These are phyloP conservation scores for Pestalotiopsis fici DNA, from an alignment of 2,329 filamentous ascomycete genomes.

Conservation along the genomic window DNA sequence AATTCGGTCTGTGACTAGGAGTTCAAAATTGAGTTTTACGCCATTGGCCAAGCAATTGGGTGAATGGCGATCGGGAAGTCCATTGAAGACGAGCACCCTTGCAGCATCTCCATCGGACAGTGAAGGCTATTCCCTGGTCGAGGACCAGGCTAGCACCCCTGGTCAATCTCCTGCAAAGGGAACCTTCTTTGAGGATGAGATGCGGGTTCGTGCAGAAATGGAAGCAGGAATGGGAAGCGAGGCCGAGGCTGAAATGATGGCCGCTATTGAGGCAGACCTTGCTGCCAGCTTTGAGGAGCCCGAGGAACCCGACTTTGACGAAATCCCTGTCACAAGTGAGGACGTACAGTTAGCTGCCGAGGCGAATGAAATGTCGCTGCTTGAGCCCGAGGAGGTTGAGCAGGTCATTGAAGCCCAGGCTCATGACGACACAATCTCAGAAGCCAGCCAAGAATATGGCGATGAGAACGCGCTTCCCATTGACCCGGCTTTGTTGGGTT, in stretches of 20 bases:
- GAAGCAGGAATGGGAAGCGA: conserved; percentile 27
- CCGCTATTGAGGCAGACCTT: conserved; percentile 33
- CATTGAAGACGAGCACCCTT: conserved; percentile 36
- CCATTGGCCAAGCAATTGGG: conserved; percentile 63
- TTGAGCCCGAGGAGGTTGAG: conserved; percentile 44
- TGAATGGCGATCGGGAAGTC: conserved; percentile 64
- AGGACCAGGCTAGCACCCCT: conserved; percentile 19
- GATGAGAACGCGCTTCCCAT: conserved; percentile 65
- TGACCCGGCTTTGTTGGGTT: conserved; percentile 45
- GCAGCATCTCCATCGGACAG: conserved; percentile 25
- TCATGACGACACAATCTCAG: conserved; percentile 55
- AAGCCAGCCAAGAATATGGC: conserved; percentile 66
- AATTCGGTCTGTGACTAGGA: conserved; percentile 29
- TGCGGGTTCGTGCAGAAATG: conserved; percentile 34
- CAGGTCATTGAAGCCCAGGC: conserved; percentile 30
- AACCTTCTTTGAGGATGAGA: conserved; percentile 64
- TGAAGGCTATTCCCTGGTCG: conserved; percentile 26
- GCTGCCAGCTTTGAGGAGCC: conserved; percentile 35
- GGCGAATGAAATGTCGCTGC: conserved; percentile 60
- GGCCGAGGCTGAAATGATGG: conserved; percentile 34
- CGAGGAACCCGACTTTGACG: conserved; percentile 41
- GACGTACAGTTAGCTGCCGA: conserved; percentile 60
- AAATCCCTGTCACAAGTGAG: conserved; percentile 51
- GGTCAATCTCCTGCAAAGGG: conserved; percentile 42
- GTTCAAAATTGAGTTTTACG: conserved; percentile 56